phyloP scores from a whole-genome alignment of 2,329 filamentous ascomycete species.

The Gliomastix tumulicola region DNA sequence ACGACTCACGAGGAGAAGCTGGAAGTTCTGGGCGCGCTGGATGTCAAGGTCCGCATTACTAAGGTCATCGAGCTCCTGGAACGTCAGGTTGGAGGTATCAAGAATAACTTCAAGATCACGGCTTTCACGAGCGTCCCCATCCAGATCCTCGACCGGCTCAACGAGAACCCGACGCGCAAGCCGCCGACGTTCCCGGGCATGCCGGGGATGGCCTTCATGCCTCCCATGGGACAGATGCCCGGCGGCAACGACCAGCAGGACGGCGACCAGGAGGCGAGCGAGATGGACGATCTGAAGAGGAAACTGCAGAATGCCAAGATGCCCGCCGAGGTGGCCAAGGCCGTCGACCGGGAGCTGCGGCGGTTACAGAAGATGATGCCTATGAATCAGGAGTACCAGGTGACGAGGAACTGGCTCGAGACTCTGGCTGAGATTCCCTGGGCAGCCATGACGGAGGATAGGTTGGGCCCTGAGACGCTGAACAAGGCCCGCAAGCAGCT shows the following conservation, averaged over 20 bases:
- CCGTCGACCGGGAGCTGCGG: slow-evolving; percentile 84
- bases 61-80: slow-evolving; percentile 79
- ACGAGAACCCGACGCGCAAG: slow-evolving; percentile 27
- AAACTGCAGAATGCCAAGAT: slow-evolving; percentile 76
- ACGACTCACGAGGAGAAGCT: slow-evolving; percentile 87
- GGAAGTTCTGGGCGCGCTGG: slow-evolving; percentile 72
- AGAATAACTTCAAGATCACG: slow-evolving; percentile 81
- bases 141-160: slow-evolving; percentile 51
- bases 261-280: slow-evolving; percentile 78
- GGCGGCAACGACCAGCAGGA: slow-evolving; percentile 42
- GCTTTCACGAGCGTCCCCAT: slow-evolving; percentile 63
- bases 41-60: slow-evolving; percentile 70
- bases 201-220: slow-evolving; percentile 26
- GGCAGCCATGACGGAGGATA: slow-evolving; percentile 77
- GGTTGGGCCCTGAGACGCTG: slow-evolving; percentile 75
- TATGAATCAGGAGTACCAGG: slow-evolving; percentile 91
- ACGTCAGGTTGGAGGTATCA: slow-evolving; percentile 75
- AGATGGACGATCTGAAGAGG: slow-evolving; percentile 87
- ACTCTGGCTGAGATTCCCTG: slow-evolving; percentile 92
- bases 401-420: slow-evolving; percentile 88
- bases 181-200: slow-evolving; percentile 27
- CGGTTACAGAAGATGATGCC: slow-evolving; percentile 92
- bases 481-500: slow-evolving; percentile 78
- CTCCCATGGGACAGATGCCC: slow-evolving; percentile 24
- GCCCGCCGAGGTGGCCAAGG: slow-evolving; percentile 76